Evolutionary conservation across 1,139 yeast genomes (phyloP).

Genomic region (Pneumocystis jirovecii): DNA sequence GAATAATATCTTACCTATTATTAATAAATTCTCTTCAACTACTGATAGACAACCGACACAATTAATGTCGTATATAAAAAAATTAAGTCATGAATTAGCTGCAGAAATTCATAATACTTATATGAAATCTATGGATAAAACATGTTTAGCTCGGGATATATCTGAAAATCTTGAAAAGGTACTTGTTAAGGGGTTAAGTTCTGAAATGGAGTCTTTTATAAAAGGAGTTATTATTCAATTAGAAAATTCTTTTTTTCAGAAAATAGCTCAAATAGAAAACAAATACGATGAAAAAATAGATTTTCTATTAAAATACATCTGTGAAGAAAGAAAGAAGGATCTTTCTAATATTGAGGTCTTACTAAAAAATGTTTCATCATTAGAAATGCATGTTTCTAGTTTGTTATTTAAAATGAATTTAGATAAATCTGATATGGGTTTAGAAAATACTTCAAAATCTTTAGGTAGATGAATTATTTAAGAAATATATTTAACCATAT

Average conservation of each 20-base stretch:
- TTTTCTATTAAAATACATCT: not conserved
- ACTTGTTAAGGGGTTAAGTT: not conserved
- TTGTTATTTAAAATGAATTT: not conserved
- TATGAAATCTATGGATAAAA: not conserved
- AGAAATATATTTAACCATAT: not conserved
- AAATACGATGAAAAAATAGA: not conserved
- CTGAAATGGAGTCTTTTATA: not conserved
- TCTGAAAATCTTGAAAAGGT: not conserved
- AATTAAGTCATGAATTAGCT: not conserved
- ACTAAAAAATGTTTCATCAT: not conserved
- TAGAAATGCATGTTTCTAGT: not conserved
- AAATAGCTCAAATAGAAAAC: not conserved
- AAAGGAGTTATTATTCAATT: not conserved
- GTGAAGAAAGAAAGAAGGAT: not conserved
- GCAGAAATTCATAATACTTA: not conserved
- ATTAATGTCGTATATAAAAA: not conserved
- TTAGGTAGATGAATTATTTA: not conserved
- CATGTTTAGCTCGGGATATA: not conserved
- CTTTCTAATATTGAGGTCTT: not conserved
- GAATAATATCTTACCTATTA: not conserved
- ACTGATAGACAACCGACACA: not conserved
- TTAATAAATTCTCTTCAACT: not conserved
- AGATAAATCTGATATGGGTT: not conserved
- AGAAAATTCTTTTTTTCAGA: not conserved
- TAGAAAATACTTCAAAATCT: not conserved